A percentile compares a stretch with the other conserved stretches of the same genome.
Conservation (phyloP, 225 moss, liverwort and hornwort species). For the Pseudisothecium myosuroides region DNA sequence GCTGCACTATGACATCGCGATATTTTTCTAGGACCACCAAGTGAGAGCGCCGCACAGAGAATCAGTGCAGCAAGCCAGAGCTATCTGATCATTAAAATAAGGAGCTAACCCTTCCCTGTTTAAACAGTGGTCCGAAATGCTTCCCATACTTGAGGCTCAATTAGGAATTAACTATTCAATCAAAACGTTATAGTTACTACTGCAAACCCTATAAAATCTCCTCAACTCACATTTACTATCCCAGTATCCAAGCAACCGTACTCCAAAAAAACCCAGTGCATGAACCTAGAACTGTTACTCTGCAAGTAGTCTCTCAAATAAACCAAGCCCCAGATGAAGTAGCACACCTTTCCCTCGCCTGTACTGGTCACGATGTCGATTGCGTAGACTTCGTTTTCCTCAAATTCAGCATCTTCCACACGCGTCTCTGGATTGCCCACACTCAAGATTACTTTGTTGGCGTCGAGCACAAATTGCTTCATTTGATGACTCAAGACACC, state of each 20-base stretch:
- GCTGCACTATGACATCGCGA: conserved; percentile 8
- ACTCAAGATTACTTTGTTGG: conserved; percentile 95
- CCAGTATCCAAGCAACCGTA: neutral
- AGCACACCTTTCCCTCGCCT: conserved; percentile 70
- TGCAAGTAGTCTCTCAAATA: neutral
- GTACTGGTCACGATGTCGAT: conserved; percentile 91
- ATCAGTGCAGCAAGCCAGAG: conserved; percentile 1
- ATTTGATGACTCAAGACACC: conserved; percentile 98
- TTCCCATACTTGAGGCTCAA: neutral
- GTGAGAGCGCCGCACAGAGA: neutral
- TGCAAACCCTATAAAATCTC: no score
- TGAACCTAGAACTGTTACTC: neutral
- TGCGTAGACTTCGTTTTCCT: conserved; percentile 97
- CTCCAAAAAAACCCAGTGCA: neutral
- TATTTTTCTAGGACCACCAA: neutral
- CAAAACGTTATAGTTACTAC: neutral
- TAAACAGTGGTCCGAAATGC: neutral
- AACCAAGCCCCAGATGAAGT: neutral
- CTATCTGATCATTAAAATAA: neutral
- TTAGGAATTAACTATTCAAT: neutral
- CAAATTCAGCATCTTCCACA: conserved; percentile 96
- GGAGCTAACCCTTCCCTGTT: neutral
- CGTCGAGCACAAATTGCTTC: conserved; percentile 97
- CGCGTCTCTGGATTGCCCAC: conserved; percentile 78
- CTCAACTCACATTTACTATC: no score